phyloP scores from a whole-genome alignment of 1,284 basidiomycete genomes.

The Ceratobasidium sp. region DNA sequence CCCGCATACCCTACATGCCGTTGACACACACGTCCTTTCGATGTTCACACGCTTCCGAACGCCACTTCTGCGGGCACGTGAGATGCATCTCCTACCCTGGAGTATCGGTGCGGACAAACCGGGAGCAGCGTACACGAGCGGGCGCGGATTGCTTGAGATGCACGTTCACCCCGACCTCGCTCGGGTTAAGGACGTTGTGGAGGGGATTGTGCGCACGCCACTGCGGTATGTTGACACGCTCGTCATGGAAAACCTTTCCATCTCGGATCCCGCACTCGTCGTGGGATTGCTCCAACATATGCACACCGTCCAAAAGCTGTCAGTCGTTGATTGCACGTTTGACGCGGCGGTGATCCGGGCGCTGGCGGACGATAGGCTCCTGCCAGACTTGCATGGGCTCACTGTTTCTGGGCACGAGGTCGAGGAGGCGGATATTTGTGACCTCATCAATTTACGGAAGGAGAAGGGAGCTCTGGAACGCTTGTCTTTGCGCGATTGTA shows the following conservation, averaged over 20 bases:
- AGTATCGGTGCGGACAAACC: constrained; percentile 41
- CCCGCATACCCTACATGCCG: constrained; percentile 40
- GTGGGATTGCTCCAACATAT: constrained; percentile 39
- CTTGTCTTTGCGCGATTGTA: constrained; percentile 21
- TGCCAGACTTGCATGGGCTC: constrained; percentile 35
- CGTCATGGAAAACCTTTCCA: constrained; percentile 39
- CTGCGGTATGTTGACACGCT: constrained; percentile 37
- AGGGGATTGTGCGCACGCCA: constrained; percentile 38
- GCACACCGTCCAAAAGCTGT: constrained; percentile 36
- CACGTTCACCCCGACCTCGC: constrained; percentile 42
- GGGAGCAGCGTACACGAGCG: constrained; percentile 33
- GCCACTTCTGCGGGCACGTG: constrained; percentile 40
- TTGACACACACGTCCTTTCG: constrained; percentile 41
- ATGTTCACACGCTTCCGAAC: constrained; percentile 44
- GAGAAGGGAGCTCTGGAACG: neutral
- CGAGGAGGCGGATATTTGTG: constrained; percentile 20
- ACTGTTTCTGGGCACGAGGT: constrained; percentile 36
- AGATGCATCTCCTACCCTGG: constrained; percentile 36
- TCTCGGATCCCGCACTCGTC: constrained; percentile 34
- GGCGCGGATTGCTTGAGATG: constrained; percentile 39
- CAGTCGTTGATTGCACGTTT: constrained; percentile 35
- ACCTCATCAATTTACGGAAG: constrained; percentile 25
- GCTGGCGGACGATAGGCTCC: constrained; percentile 4
- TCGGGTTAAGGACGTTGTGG: constrained; percentile 38
- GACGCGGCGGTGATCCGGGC: constrained; percentile 29